Percentiles rank a stretch among this genome's conserved stretches.
Conservation (phyloP, 768 basidiomycete genomes). For the Glaciozyma martinii region DNA sequence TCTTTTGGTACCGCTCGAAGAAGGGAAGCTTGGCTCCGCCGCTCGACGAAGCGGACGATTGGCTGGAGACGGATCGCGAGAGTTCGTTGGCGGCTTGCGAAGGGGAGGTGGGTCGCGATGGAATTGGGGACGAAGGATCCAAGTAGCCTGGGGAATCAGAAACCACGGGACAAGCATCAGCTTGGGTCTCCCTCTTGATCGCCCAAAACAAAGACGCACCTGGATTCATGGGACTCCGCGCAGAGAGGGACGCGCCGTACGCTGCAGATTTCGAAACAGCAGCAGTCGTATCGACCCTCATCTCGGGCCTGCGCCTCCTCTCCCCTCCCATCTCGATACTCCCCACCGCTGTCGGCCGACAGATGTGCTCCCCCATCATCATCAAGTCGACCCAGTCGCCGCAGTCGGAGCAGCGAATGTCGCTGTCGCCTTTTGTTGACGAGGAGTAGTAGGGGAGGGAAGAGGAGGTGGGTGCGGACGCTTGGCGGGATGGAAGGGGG, state of each 20-base stretch:
- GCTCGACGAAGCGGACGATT: slow-evolving; percentile 5
- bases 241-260: neutral
- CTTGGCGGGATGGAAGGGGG: neutral
- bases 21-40: slow-evolving; percentile 16
- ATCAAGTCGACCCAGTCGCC: neutral
- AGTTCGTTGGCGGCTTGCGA: slow-evolving; percentile 1
- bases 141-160: neutral
- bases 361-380: neutral
- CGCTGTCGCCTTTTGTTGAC: neutral
- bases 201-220: neutral
- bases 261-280: neutral
- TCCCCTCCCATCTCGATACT: neutral
- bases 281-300: neutral
- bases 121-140: neutral
- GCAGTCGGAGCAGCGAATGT: neutral
- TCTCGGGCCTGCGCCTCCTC: neutral
- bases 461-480: neutral
- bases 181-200: no score
- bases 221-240: neutral
- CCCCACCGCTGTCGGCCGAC: neutral
- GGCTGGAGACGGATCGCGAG: slow-evolving; percentile 4
- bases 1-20: slow-evolving; percentile 27
- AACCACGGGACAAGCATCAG: no score
- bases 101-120: slow-evolving; percentile 5
- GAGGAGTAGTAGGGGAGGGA: neutral